Percentiles rank a stretch among this genome's conserved stretches.
Evolutionary conservation across 495 filamentous ascomycete species (phyloP).

Genomic region (Aspergillus funiculosus): DNA sequence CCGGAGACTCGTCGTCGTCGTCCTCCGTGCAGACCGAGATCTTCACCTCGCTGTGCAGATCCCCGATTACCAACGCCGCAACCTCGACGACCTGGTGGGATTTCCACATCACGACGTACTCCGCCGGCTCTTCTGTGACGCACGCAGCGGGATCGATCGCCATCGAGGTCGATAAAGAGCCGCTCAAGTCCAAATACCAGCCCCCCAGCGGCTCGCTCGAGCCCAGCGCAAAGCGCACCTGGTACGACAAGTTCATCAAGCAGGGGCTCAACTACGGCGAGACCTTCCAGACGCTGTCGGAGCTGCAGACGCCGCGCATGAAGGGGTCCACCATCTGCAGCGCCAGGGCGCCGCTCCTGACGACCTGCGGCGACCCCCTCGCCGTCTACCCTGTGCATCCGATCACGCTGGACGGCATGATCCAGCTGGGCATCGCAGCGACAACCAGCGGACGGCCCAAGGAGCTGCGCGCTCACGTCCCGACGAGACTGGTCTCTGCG

Average conservation of each 20-base stretch:
- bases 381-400: conserved; percentile 4
- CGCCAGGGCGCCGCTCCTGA: background rate
- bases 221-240: background rate
- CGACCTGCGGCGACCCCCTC: background rate
- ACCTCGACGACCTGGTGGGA: conserved; percentile 13
- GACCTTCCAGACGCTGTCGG: conserved; percentile 3
- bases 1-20: background rate
- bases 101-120: conserved; percentile 8
- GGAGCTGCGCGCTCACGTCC: background rate
- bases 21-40: conserved; percentile 7
- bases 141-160: conserved; percentile 13
- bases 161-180: background rate
- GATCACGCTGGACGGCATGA: conserved; percentile 1
- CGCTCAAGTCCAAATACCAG: background rate
- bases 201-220: background rate
- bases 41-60: background rate
- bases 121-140: background rate
- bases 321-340: background rate
- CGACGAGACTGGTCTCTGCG: background rate
- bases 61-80: background rate
- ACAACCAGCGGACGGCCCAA: background rate
- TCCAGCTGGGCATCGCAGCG: background rate
- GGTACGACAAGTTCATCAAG: conserved; percentile 5
- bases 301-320: background rate
- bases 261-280: conserved; percentile 4